Evolutionary conservation across 306 rosid species (phyloP).

Genomic region (Leucaena leucocephala): DNA sequence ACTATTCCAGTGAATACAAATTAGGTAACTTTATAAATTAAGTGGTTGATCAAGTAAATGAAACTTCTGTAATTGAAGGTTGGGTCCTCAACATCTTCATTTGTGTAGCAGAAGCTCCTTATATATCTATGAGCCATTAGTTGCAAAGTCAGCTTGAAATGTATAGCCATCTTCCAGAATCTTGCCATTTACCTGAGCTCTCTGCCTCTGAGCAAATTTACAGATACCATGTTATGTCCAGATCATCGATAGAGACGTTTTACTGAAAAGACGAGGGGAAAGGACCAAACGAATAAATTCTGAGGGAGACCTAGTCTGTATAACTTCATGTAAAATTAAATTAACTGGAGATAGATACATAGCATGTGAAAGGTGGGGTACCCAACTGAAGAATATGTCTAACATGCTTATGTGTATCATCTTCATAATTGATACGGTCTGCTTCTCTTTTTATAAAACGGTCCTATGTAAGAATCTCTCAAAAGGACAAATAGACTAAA

Average conservation of each 20-base stretch:
- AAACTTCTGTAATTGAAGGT: constrained; percentile 33
- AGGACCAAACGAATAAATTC: constrained; percentile 17
- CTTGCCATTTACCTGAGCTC: constrained; percentile 94
- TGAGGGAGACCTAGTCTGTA: neutral
- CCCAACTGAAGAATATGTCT: neutral
- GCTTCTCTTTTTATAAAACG: neutral
- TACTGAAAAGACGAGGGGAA: constrained; percentile 19
- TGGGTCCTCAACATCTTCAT: constrained; percentile 7
- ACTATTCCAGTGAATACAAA: constrained; percentile 50
- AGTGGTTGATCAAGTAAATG: constrained; percentile 28
- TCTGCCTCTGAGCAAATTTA: constrained; percentile 71
- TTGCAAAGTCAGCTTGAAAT: constrained; percentile 65
- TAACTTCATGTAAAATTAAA: neutral
- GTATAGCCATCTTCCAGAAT: constrained; percentile 73
- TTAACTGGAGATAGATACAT: neutral
- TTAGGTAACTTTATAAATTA: constrained; percentile 33
- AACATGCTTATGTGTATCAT: neutral
- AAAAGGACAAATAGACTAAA: neutral
- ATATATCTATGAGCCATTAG: constrained; percentile 64
- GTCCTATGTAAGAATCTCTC: neutral
- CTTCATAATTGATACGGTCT: neutral
- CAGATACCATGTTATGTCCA: constrained; percentile 33
- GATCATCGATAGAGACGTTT: constrained; percentile 36
- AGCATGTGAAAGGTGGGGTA: neutral
- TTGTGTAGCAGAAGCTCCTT: constrained; percentile 38